phyloP scores from a whole-genome alignment of 2,329 filamentous ascomycete genomes.

The Fusarium sp. region DNA sequence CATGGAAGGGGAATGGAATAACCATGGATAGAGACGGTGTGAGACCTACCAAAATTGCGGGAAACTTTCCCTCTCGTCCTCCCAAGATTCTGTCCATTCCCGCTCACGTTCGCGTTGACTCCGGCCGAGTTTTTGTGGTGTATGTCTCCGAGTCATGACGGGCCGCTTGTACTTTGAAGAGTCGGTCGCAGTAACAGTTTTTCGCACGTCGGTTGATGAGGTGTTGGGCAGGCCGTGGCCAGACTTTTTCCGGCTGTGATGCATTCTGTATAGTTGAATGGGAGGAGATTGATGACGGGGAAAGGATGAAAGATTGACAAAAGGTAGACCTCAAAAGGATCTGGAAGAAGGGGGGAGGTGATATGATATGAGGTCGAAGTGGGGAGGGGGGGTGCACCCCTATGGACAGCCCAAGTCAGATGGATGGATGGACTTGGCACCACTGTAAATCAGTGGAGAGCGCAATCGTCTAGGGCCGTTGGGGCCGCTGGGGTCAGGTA shows the following conservation, averaged over 20 bases:
- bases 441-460: constrained; percentile 39
- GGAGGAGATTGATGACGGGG: constrained; percentile 8
- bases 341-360: constrained; percentile 26
- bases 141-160: constrained; percentile 57
- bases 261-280: constrained; percentile 55
- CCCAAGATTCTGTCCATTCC: constrained; percentile 63
- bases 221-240: constrained; percentile 64
- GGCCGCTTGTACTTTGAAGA: constrained; percentile 61
- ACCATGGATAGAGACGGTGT: constrained; percentile 15
- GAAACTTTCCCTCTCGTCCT: constrained; percentile 71
- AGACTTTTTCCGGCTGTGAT: constrained; percentile 67
- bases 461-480: constrained; percentile 36
- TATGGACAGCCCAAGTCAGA: constrained; percentile 19
- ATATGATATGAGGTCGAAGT: constrained; percentile 42
- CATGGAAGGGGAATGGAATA: constrained; percentile 16
- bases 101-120: constrained; percentile 63
- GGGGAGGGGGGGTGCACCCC: constrained; percentile 29
- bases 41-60: constrained; percentile 71
- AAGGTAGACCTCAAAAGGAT: constrained; percentile 32
- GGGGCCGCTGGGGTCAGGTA: constrained; percentile 27
- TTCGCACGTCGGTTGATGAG: constrained; percentile 66
- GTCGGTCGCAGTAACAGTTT: constrained; percentile 59
- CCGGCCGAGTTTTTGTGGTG: constrained; percentile 62
- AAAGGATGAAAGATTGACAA: constrained; percentile 23
- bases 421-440: constrained; percentile 34